Evolutionary conservation across 1,284 basidiomycete genomes (phyloP).

Genomic region (Tylopilus sp.): DNA sequence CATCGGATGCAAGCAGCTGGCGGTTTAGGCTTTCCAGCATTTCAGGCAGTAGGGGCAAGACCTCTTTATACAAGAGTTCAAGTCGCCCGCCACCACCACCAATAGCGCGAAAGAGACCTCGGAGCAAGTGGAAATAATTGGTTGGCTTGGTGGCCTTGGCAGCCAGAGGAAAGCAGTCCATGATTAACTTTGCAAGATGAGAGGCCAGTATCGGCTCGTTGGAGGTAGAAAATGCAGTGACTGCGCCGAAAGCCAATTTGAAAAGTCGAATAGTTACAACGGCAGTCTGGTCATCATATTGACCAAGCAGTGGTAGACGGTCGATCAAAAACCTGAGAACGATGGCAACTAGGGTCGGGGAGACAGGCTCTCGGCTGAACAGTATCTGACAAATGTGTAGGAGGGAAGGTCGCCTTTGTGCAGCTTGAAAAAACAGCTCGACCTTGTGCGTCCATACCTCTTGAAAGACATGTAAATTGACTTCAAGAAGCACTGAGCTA

Average conservation of each 20-base stretch:
- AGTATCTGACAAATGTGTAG: slow-evolving; percentile 86
- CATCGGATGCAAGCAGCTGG: slow-evolving; percentile 81
- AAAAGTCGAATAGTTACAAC: slow-evolving; percentile 86
- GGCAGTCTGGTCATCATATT: slow-evolving; percentile 78
- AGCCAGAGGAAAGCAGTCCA: slow-evolving; percentile 95
- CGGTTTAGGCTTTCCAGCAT: slow-evolving; percentile 95
- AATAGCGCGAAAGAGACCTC: slow-evolving; percentile 94
- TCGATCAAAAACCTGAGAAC: slow-evolving; percentile 86
- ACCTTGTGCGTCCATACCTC: slow-evolving; percentile 93
- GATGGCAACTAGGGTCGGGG: slow-evolving; percentile 90
- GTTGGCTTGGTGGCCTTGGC: slow-evolving; percentile 88
- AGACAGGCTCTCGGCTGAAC: slow-evolving; percentile 81
- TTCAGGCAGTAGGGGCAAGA: slow-evolving; percentile 92
- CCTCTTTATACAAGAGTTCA: slow-evolving; percentile 95
- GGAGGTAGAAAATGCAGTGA: slow-evolving; percentile 70
- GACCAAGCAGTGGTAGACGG: slow-evolving; percentile 80
- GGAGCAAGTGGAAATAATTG: slow-evolving; percentile 93
- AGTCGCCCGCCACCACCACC: slow-evolving; percentile 93
- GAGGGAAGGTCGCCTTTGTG: slow-evolving; percentile 74
- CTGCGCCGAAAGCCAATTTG: slow-evolving; percentile 95
- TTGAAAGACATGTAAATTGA: slow-evolving; percentile 89
- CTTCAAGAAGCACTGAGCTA: slow-evolving; percentile 71
- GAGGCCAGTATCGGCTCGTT: slow-evolving; percentile 94
- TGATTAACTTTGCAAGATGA: slow-evolving; percentile 91
- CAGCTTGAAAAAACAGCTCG: slow-evolving; percentile 80